Evolutionary conservation across 1,284 basidiomycete species (phyloP).

Genomic region (Xerocomus subilludens): DNA sequence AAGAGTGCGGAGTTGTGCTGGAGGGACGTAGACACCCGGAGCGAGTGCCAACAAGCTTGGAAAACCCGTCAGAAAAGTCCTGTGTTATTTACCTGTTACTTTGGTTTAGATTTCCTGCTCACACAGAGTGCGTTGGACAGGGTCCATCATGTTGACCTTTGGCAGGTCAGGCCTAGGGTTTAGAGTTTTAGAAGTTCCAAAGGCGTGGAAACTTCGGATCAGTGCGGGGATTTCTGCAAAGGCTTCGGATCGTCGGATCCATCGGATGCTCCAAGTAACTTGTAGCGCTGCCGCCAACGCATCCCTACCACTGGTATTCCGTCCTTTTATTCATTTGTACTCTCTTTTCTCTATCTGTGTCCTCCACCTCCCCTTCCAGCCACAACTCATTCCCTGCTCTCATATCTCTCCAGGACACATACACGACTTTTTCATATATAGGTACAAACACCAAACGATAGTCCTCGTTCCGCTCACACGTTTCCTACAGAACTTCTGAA

Average conservation of each 20-base stretch:
- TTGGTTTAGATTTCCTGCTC: too few species aligned
- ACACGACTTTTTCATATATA: slow-evolving; percentile 95
- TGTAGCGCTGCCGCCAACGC: slow-evolving; percentile 73
- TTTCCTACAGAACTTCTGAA: slow-evolving; percentile 80
- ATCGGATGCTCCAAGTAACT: too few species aligned
- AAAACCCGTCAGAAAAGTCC: too few species aligned
- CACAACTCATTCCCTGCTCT: slow-evolving; percentile 24
- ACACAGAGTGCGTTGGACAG: too few species aligned
- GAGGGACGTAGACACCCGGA: slow-evolving; percentile 96
- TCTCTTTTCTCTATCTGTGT: slow-evolving; percentile 82
- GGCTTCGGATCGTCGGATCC: too few species aligned
- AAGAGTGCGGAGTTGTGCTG: slow-evolving; percentile 90
- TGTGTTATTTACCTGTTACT: too few species aligned
- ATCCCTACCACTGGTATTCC: slow-evolving; percentile 84
- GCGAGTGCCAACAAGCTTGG: slow-evolving; percentile 79
- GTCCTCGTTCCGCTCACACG: slow-evolving; percentile 14
- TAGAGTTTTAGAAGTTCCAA: too few species aligned
- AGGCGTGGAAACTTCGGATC: too few species aligned
- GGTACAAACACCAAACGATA: slow-evolving; percentile 55
- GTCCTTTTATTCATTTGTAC: slow-evolving; percentile 86
- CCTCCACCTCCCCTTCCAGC: neutral
- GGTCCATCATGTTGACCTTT: too few species aligned
- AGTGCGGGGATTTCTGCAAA: too few species aligned
- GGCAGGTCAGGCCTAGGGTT: too few species aligned
- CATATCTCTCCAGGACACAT: slow-evolving; percentile 69